phyloP scores from a whole-genome alignment of 306 rosid species.

The Ziziphus jujuba region DNA sequence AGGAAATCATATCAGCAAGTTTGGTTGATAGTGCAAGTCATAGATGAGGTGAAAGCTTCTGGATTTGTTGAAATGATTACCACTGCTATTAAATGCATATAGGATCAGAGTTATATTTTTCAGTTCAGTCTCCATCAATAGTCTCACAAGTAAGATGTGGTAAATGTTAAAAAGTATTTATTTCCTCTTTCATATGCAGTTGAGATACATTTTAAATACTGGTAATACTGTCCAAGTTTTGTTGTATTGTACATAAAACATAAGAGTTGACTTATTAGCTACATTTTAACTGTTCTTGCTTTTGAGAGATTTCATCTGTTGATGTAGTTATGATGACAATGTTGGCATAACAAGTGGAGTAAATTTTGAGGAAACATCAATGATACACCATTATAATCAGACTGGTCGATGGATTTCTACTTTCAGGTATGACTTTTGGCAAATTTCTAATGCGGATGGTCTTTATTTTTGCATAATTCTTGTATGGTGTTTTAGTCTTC shows the following conservation, averaged over 20 bases:
- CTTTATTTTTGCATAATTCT: constrained; percentile 1
- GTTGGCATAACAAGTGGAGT: constrained; percentile 67
- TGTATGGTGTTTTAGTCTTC: background rate
- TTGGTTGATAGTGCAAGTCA: too few relatives aligned
- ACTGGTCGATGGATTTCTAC: constrained; percentile 72
- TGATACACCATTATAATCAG: constrained; percentile 54
- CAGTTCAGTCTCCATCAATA: too few relatives aligned
- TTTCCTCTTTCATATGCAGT: background rate
- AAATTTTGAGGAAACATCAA: constrained; percentile 46
- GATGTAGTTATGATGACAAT: constrained; percentile 58
- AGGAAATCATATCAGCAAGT: too few relatives aligned
- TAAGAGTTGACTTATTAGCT: background rate
- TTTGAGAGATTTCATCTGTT: constrained; percentile 13
- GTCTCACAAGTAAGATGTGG: too few relatives aligned
- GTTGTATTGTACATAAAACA: background rate
- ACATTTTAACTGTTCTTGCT: constrained; percentile 7
- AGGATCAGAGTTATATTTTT: too few relatives aligned
- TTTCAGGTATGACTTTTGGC: constrained; percentile 60
- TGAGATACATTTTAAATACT: background rate
- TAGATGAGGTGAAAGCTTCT: too few relatives aligned
- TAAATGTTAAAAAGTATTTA: too few relatives aligned
- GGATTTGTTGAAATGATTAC: too few relatives aligned
- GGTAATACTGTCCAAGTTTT: background rate
- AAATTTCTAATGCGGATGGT: constrained; percentile 10
- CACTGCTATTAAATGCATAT: too few relatives aligned